These are phyloP conservation scores for Penicillium sp. DNA, from an alignment of 2,329 filamentous ascomycete genomes.

Conservation along the genomic window DNA sequence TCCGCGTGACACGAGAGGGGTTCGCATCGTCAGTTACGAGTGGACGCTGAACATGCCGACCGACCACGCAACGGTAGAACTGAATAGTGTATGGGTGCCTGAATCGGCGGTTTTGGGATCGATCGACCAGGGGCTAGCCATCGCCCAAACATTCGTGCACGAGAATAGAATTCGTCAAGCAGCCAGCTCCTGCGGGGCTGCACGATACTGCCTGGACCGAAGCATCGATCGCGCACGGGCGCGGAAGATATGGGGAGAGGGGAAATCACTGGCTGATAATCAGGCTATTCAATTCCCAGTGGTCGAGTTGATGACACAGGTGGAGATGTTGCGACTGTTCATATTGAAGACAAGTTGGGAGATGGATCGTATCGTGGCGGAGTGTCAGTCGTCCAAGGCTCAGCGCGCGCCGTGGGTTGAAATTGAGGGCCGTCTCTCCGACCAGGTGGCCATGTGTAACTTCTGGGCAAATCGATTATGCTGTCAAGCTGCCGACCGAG, in stretches of 20 bases:
- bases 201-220: conserved; percentile 58
- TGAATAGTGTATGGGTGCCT: conserved; percentile 58
- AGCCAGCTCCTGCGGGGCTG: conserved; percentile 48
- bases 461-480: conserved; percentile 62
- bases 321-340: conserved; percentile 59
- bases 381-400: conserved; percentile 25
- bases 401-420: conserved; percentile 44
- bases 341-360: conserved; percentile 61
- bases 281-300: conserved; percentile 64
- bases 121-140: conserved; percentile 53
- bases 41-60: conserved; percentile 68
- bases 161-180: conserved; percentile 66
- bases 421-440: conserved; percentile 58
- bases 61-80: conserved; percentile 59
- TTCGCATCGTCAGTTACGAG: conserved; percentile 57
- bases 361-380: conserved; percentile 51
- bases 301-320: conserved; percentile 60
- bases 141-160: conserved; percentile 64
- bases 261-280: conserved; percentile 41
- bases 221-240: conserved; percentile 56
- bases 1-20: conserved; percentile 50
- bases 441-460: conserved; percentile 65
- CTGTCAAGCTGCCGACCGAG: conserved; percentile 59
- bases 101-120: conserved; percentile 52
- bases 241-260: conserved; percentile 38